Base-by-base conservation (phyloP, 208 protist genomes). In the Cochliopodium minus region DNA sequence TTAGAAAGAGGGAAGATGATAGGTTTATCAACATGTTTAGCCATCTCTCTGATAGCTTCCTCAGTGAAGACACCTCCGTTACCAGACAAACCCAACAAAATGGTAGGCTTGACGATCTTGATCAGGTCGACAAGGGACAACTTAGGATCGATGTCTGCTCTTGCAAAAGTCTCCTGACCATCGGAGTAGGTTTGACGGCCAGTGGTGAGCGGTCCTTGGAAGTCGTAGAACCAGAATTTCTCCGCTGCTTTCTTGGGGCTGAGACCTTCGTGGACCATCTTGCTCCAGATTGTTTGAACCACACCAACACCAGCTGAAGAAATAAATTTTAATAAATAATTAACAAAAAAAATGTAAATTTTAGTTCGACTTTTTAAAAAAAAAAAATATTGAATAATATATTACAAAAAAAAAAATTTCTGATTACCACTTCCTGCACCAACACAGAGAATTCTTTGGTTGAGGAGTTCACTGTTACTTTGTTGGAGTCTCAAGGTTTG, bases 1-100 rank as follows among this genome's bases (percentile, higher is more conserved):
- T 91, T 91, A n/a, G 84, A 93, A 45, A 97, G 73, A 0, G 91
- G 73, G 62, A 97, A 94, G 60, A 97, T 82, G 65, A 96, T 90
- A 9, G 89, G 91, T 53, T 71, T 77, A 38, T 78, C 62, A 35
- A 69, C 72, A 65, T 88, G 67, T 46, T 65, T 66, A 9, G 77
- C 62, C 62, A 94, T 74, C 30, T 63, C 57, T 46, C 69, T 58
- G 22, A 94, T 66, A 23, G 94, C 79, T 33, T 88, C 79, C 65
- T 93, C 67, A n/a, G 86, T 90, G 72, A 97, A 97, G 22, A 73
- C 73, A 35, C 80, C 73, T 39, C 81, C 83, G 1, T 78, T 67
- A 39, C 86, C 88, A 53, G 81, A 78, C 30, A 96, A 77, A 29
- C 91, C 91, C 59, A 96, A 76, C 43, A 96, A 61, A 17, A 73